phyloP scores from a whole-genome alignment of 1,284 basidiomycete species.

The Waitea zeae region DNA sequence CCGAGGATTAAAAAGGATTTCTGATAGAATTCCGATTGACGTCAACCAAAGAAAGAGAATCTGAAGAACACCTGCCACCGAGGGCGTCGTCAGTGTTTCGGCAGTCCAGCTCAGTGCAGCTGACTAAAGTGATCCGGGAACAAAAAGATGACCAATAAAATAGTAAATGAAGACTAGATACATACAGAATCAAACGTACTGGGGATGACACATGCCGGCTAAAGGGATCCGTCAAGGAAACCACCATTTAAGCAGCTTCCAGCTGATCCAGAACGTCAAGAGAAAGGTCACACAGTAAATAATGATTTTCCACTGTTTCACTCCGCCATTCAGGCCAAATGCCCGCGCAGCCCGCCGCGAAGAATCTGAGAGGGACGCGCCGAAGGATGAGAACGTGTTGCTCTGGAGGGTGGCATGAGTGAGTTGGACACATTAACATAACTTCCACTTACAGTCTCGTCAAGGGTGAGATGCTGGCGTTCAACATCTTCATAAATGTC shows the following conservation, averaged over 20 bases:
- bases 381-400: conserved; percentile 3
- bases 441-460: conserved; percentile 42
- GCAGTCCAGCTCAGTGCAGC: too few species aligned
- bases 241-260: conserved; percentile 3
- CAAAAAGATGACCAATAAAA: too few species aligned
- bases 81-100: too few species aligned
- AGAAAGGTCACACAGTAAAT: conserved; percentile 17
- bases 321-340: conserved; percentile 2
- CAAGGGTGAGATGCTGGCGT: conserved; percentile 59
- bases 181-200: too few species aligned
- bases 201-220: too few species aligned
- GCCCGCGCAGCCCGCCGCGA: conserved; percentile 1
- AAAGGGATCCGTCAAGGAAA: not conserved
- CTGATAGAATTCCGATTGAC: too few species aligned
- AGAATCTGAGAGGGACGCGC: conserved; percentile 1
- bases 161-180: too few species aligned
- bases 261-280: conserved; percentile 13
- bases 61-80: too few species aligned
- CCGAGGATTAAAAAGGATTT: too few species aligned
- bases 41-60: too few species aligned
- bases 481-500: conserved; percentile 71
- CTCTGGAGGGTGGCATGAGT: not conserved
- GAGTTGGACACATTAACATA: not conserved
- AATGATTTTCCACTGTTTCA: conserved; percentile 2
- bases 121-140: too few species aligned